Evolutionary conservation across 129 eudicot species (phyloP).

Genomic region (Lonicera japonica): DNA sequence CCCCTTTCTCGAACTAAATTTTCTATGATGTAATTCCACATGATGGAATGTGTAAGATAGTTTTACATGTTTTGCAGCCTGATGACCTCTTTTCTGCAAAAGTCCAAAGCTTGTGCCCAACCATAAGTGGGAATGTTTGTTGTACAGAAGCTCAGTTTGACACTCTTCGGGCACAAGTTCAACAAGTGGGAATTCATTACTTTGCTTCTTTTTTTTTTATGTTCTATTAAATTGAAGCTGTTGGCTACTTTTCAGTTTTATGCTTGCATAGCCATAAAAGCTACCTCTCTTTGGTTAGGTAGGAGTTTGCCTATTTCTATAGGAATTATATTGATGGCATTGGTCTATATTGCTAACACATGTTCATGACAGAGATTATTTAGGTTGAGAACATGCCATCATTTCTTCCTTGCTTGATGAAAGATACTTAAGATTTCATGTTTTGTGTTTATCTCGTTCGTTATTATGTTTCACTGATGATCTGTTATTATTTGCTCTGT

Average conservation of each 20-base stretch:
- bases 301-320: no score
- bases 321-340: no score
- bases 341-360: no score
- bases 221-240: background rate
- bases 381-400: no score
- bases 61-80: conserved; percentile 30
- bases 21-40: conserved; percentile 2
- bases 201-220: background rate
- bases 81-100: conserved; percentile 50
- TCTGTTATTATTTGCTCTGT: no score
- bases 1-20: background rate
- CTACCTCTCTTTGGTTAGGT: no score
- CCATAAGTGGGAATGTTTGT: conserved; percentile 57
- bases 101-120: conserved; percentile 64
- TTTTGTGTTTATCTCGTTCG: no score
- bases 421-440: no score
- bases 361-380: no score
- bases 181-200: conserved; percentile 38
- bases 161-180: conserved; percentile 50
- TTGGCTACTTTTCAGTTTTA: background rate
- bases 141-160: conserved; percentile 63
- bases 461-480: no score
- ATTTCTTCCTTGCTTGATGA: no score
- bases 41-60: background rate
- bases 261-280: background rate